Percentiles rank a stretch among this genome's conserved stretches.
Evolutionary conservation across 1,284 basidiomycete genomes (phyloP).

Genomic region (Gymnopus androsaceus): DNA sequence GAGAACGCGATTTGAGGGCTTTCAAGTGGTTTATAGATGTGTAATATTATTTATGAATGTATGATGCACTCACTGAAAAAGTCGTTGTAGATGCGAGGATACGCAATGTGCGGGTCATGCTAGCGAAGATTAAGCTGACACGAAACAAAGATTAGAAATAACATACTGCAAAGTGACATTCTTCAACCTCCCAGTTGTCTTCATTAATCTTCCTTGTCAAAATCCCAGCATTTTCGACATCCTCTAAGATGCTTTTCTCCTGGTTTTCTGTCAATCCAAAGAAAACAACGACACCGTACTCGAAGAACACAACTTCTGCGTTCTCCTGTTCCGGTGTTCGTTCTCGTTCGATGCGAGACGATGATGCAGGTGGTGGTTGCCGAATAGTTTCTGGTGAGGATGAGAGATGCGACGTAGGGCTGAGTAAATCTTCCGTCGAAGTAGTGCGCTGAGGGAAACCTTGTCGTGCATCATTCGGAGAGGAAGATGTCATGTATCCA

Average conservation of each 20-base stretch:
- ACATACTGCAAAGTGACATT: constrained; percentile 82
- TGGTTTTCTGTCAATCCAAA: constrained; percentile 80
- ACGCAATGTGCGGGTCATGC: constrained; percentile 86
- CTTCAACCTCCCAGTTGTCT: constrained; percentile 86
- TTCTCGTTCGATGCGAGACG: constrained; percentile 24
- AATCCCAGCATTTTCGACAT: constrained; percentile 73
- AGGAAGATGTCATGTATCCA: constrained; percentile 56
- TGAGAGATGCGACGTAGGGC: constrained; percentile 12
- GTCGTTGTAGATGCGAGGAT: constrained; percentile 88
- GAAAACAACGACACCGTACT: constrained; percentile 86
- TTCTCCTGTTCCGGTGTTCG: constrained; percentile 50
- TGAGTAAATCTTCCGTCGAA: constrained; percentile 14
- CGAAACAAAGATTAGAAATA: background rate
- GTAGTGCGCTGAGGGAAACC: constrained; percentile 15
- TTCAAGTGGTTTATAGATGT: constrained; percentile 6
- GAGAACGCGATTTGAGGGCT: constrained; percentile 89
- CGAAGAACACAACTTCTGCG: constrained; percentile 88
- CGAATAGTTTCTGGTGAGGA: constrained; percentile 1
- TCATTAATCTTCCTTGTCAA: constrained; percentile 62
- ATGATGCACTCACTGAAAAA: constrained; percentile 72
- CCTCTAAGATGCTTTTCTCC: constrained; percentile 80
- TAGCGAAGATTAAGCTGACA: constrained; percentile 32
- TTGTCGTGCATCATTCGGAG: constrained; percentile 38
- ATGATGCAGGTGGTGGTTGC: background rate
- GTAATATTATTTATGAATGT: constrained; percentile 8